A percentile compares a stretch with the other conserved stretches of the same genome.
These are phyloP conservation scores for Cryptococcus amylolentus DNA, from an alignment of 1,284 basidiomycete genomes.

Conservation along the genomic window DNA sequence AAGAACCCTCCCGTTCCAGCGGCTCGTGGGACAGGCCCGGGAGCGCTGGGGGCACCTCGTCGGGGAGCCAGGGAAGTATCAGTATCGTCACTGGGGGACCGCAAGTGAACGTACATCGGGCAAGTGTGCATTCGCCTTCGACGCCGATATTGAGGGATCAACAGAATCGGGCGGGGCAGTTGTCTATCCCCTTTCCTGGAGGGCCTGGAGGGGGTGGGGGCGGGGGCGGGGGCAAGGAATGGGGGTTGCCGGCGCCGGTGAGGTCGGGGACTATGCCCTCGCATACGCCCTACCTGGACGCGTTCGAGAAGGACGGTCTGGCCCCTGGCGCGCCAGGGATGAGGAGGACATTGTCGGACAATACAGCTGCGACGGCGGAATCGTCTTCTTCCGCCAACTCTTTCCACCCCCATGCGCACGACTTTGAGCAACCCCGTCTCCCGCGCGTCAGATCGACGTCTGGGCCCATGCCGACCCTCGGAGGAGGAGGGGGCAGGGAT, in stretches of 20 bases:
- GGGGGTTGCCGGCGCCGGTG: slow-evolving; percentile 1
- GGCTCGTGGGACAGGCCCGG: too few species aligned
- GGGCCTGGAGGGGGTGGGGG: background rate
- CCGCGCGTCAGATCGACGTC: slow-evolving; percentile 2
- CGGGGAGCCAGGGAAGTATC: background rate
- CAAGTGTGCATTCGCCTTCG: slow-evolving; percentile 1
- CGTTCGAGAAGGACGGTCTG: background rate
- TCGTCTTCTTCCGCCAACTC: background rate
- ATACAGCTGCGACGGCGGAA: background rate
- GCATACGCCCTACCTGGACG: slow-evolving; percentile 14
- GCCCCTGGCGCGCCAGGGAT: background rate
- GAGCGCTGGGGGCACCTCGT: background rate
- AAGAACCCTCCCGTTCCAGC: background rate
- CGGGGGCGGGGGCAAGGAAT: background rate
- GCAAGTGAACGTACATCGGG: slow-evolving; percentile 10
- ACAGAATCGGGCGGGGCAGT: background rate
- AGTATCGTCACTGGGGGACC: background rate
- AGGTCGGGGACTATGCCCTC: slow-evolving; percentile 16
- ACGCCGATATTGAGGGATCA: background rate
- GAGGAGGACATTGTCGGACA: too few species aligned
- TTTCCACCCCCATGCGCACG: background rate
- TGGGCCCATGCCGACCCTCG: slow-evolving; percentile 1
- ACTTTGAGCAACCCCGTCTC: background rate
- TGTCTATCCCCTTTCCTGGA: slow-evolving; percentile 4
- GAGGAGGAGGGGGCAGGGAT: background rate